Percentiles rank a stretch among this genome's conserved stretches.
phyloP scores from a whole-genome alignment of 2,329 filamentous ascomycete species.

The Diplodia scrobiculata region DNA sequence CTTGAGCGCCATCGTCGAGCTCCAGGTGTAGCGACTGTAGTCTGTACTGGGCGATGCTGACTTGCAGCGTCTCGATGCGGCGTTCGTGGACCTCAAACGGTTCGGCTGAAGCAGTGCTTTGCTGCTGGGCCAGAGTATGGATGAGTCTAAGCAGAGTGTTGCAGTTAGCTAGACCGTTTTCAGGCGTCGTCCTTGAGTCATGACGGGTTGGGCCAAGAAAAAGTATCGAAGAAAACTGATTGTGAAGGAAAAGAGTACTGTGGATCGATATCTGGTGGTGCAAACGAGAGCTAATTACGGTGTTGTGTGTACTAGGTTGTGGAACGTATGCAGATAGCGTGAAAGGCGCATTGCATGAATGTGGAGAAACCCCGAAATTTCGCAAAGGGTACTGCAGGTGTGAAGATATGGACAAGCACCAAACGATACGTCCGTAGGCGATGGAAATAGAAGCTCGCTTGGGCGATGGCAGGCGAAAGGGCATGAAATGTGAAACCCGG shows the following conservation, averaged over 20 bases:
- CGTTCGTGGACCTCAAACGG: constrained; percentile 20
- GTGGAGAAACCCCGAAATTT: constrained; percentile 1
- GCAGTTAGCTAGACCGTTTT: constrained; percentile 6
- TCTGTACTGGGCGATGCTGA: constrained; percentile 9
- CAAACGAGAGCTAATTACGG: not conserved
- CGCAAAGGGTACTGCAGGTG: not conserved
- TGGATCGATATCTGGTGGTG: not conserved
- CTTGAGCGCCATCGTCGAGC: constrained; percentile 12
- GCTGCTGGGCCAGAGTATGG: constrained; percentile 7
- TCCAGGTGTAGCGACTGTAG: constrained; percentile 18
- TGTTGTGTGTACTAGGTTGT: too few species aligned
- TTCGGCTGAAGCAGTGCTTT: constrained; percentile 12
- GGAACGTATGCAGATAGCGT: constrained; percentile 7
- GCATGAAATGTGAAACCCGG: constrained; percentile 21
- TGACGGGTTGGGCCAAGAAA: not conserved
- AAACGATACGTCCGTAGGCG: constrained; percentile 1
- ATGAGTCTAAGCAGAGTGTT: constrained; percentile 5
- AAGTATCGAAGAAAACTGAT: not conserved
- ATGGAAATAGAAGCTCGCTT: constrained; percentile 26
- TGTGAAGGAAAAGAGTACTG: not conserved
- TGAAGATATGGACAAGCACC: not conserved
- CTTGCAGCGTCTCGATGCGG: constrained; percentile 23
- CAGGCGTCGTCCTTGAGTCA: not conserved
- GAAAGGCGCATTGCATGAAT: constrained; percentile 8
- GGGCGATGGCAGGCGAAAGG: not conserved